Percentiles rank a stretch among this genome's conserved stretches.
Evolutionary conservation across 2,329 filamentous ascomycete species (phyloP).

Genomic region (Phaeosphaeriaceae sp.): DNA sequence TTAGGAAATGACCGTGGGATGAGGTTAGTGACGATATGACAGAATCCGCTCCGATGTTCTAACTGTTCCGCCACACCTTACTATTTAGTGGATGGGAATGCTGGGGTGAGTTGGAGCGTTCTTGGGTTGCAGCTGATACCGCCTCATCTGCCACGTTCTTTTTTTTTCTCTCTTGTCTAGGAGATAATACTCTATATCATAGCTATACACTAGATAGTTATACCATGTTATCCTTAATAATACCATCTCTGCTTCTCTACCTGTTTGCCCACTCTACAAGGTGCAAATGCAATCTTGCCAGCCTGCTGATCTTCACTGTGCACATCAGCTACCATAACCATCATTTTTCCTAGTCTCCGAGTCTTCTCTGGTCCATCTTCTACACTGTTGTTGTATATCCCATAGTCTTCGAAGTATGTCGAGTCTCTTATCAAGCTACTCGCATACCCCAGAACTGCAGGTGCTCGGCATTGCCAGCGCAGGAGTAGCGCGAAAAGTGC

Average conservation of each 20-base stretch:
- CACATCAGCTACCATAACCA: constrained; percentile 16
- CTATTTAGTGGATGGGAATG: too few species aligned
- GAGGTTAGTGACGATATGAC: too few species aligned
- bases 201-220: too few species aligned
- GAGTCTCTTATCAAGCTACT: constrained; percentile 18
- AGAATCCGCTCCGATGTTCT: too few species aligned
- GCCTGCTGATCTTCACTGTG: background rate
- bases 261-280: constrained; percentile 1
- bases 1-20: too few species aligned
- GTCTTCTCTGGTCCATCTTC: constrained; percentile 9
- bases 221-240: too few species aligned
- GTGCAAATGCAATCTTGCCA: constrained; percentile 17
- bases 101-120: too few species aligned
- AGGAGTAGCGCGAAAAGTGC: constrained; percentile 14
- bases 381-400: constrained; percentile 5
- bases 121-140: too few species aligned
- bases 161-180: too few species aligned
- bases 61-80: too few species aligned
- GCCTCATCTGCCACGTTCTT: too few species aligned
- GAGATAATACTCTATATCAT: too few species aligned
- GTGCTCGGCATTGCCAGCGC: constrained; percentile 11
- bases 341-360: constrained; percentile 5
- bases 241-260: constrained; percentile 12
- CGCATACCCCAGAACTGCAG: background rate
- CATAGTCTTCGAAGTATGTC: constrained; percentile 11